These are phyloP conservation scores for Amborella trichopoda DNA, from an alignment of 164 flowering plant genomes.

Conservation along the genomic window DNA sequence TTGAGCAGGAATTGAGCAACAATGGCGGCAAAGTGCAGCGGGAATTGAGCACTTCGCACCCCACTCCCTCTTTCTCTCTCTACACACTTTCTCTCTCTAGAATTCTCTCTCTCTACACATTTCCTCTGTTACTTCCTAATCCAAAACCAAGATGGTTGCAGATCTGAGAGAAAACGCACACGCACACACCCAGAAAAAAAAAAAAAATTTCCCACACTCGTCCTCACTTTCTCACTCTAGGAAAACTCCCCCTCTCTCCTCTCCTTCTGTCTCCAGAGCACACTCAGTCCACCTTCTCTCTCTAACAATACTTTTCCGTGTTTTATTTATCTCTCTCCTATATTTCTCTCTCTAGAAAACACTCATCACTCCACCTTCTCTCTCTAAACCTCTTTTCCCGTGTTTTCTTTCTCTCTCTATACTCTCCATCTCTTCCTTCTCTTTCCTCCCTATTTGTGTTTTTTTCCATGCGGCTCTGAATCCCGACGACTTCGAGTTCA, in stretches of 20 bases:
- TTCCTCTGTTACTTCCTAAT: too few relatives aligned
- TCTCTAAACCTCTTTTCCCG: too few relatives aligned
- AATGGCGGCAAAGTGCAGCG: background rate
- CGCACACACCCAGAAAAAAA: background rate
- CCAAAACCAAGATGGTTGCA: background rate
- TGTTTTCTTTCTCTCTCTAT: slow-evolving; percentile 7
- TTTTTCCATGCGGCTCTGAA: slow-evolving; percentile 22
- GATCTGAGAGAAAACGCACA: background rate
- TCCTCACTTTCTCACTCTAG: background rate
- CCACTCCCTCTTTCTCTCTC: background rate
- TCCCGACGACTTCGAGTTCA: slow-evolving; percentile 43
- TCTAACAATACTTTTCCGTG: too few relatives aligned
- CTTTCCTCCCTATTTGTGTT: background rate
- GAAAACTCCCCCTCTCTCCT: too few relatives aligned
- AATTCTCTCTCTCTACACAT: too few relatives aligned
- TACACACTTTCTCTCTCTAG: background rate
- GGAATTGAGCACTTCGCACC: background rate
- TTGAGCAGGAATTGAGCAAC: too few relatives aligned
- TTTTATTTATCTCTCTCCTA: too few relatives aligned
- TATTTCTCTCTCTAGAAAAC: too few relatives aligned
- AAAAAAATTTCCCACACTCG: background rate
- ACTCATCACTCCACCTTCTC: too few relatives aligned
- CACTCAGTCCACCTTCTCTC: too few relatives aligned
- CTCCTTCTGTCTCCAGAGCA: too few relatives aligned
- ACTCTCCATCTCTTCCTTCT: slow-evolving; percentile 9